Percentiles rank a stretch among this genome's conserved stretches.
These are phyloP conservation scores for Nitzschia inconspicua DNA, from an alignment of 108 stramenopile species.

Conservation along the genomic window DNA sequence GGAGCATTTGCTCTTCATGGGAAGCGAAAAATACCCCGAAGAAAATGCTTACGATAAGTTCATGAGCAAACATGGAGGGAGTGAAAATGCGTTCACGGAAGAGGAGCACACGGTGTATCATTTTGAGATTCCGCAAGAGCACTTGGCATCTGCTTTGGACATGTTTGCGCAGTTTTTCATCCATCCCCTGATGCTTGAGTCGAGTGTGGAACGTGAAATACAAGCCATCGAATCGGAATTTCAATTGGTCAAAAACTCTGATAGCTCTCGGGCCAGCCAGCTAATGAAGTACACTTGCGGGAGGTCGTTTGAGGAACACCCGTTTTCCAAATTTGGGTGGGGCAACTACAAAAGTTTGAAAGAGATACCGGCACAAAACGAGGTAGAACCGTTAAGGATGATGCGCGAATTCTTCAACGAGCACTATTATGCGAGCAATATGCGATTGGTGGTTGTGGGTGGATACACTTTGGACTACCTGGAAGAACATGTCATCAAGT, in stretches of 20 bases:
- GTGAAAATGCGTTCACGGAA: conserved; percentile 96
- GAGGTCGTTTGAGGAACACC: conserved; percentile 40
- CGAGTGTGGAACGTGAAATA: conserved; percentile 88
- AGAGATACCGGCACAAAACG: conserved; percentile 47
- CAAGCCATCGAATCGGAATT: conserved; percentile 97
- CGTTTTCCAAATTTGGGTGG: conserved; percentile 77
- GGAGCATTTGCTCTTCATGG: conserved; percentile 97
- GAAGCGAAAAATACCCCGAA: conserved; percentile 87
- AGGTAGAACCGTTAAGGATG: conserved; percentile 63
- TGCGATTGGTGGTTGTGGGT: conserved; percentile 84
- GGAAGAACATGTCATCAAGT: conserved; percentile 56
- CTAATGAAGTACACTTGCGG: conserved; percentile 70
- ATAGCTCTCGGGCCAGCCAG: conserved; percentile 68
- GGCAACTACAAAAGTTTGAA: conserved; percentile 67
- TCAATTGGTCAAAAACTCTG: conserved; percentile 77
- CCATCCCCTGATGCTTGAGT: conserved; percentile 78
- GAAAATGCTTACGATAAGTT: conserved; percentile 87
- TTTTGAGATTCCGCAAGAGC: conserved; percentile 87
- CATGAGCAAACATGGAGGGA: conserved; percentile 86
- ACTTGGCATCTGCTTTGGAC: conserved; percentile 86
- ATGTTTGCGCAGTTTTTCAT: conserved; percentile 94
- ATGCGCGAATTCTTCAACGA: conserved; percentile 68
- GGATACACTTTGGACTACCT: conserved; percentile 81
- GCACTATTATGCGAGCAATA: conserved; percentile 84
- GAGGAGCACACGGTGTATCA: conserved; percentile 90